Conservation (phyloP, 202 grass and related monocot genomes). For the Saccharum hybrid region DNA sequence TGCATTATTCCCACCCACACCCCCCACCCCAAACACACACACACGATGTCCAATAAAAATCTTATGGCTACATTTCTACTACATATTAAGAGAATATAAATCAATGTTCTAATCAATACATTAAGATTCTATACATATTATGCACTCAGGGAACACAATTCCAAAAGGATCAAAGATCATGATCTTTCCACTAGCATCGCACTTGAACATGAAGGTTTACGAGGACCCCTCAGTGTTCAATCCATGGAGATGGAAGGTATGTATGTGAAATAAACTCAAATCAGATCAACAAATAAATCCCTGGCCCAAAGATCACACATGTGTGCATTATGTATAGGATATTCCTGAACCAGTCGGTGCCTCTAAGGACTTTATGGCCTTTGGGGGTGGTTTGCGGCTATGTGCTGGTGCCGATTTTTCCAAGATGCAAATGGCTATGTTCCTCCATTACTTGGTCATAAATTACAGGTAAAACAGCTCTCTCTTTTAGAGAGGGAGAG, state of each 20-base stretch:
- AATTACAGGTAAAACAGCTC: constrained; percentile 39
- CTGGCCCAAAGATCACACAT: background rate
- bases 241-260: constrained; percentile 59
- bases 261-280: background rate
- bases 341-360: constrained; percentile 42
- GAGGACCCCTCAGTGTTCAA: constrained; percentile 45
- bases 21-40: too few relatives aligned
- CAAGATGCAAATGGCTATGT: constrained; percentile 52
- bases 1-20: too few relatives aligned
- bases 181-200: constrained; percentile 34
- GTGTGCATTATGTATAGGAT: constrained; percentile 5
- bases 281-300: background rate
- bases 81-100: background rate
- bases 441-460: constrained; percentile 54
- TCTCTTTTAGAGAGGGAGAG: background rate
- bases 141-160: constrained; percentile 38
- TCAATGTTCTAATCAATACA: background rate
- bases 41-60: background rate
- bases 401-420: constrained; percentile 52
- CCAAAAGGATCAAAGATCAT: constrained; percentile 47
- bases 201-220: constrained; percentile 42
- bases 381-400: constrained; percentile 43
- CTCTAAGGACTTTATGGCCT: constrained; percentile 54
- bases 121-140: background rate
- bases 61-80: background rate